Evolutionary conservation across 148 eudicot genomes (phyloP), one percentile per base, ranked within the genome.

Genomic region (Rhododendron vialii): DNA sequence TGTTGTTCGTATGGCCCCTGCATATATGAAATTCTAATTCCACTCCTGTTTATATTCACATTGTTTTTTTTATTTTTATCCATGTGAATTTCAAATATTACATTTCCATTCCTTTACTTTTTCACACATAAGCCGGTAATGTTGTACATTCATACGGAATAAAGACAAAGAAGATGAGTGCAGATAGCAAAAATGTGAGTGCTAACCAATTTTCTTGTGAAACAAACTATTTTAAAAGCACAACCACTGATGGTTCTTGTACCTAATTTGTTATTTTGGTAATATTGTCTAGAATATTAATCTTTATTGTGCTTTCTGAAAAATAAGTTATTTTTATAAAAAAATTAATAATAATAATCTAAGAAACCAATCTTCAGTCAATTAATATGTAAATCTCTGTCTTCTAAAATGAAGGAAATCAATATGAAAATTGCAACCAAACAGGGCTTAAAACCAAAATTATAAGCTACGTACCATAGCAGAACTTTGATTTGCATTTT

Each of bases 401-500:
- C 22, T 61, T 61, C 67, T 5, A 61, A 61, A 9, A n/a, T 2
- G 12, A 10, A 63, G 71, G 30, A 63, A 63, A 63, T 30, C 71
- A n/a, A n/a, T n/a, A 63, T 24, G 67, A 59, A 59, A 59, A 7
- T 59, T 59, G 67, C 67, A 59, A 59, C 67, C 8, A 59, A 20
- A 61, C 1, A 61, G 3, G 22, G 20, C 20, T 33, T 35, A 33
- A 74, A 38, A 36, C 1, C 2, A 17, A 35, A 74, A 74, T 24
- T 2, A 8, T 38, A 35, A 26, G 5, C 4, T 85, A n/a, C 71
- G 3, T 63, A 93, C 93, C 89, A 78, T 89, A 83, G 83, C 95
- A 91, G 89, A 88, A 93, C 61, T 90, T 81, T 26, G 95, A 93
- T 92, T 93, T 93, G 81, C 95, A 93, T 65, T 81, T 91, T 80